phyloP scores from a whole-genome alignment of 1,284 basidiomycete species.

The Rhodotorula sp. region DNA sequence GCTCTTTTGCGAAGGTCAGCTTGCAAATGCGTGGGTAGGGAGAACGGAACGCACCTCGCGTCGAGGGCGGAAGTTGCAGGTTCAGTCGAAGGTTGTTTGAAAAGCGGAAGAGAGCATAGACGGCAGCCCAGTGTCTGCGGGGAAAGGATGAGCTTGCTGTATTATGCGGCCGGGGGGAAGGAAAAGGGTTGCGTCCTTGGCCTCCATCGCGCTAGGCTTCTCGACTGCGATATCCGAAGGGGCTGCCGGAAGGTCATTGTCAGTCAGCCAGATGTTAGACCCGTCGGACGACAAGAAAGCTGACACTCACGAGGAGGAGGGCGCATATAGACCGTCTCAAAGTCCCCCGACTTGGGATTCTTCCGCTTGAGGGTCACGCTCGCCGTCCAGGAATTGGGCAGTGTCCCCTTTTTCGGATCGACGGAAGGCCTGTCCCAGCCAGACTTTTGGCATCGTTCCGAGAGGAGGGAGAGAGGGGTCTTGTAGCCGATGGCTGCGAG shows the following conservation, averaged over 20 bases:
- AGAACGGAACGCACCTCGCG: slow-evolving; percentile 11
- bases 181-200: slow-evolving; percentile 49
- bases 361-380: slow-evolving; percentile 62
- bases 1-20: neutral
- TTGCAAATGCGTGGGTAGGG: no score
- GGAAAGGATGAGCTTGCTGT: neutral
- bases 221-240: slow-evolving; percentile 51
- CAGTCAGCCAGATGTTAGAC: no score
- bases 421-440: slow-evolving; percentile 78
- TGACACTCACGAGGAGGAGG: slow-evolving; percentile 55
- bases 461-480: slow-evolving; percentile 68
- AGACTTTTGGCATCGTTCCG: slow-evolving; percentile 73
- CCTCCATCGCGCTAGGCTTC: slow-evolving; percentile 63
- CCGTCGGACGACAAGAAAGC: neutral
- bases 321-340: slow-evolving; percentile 67
- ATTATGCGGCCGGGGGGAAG: neutral
- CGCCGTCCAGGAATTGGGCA: slow-evolving; percentile 59
- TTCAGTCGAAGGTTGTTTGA: slow-evolving; percentile 75
- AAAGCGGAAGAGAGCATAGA: slow-evolving; percentile 80
- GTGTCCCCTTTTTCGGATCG: slow-evolving; percentile 60
- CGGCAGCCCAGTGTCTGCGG: slow-evolving; percentile 73
- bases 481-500: slow-evolving; percentile 65
- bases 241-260: slow-evolving; percentile 52
- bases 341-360: slow-evolving; percentile 67
- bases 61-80: slow-evolving; percentile 67